Percentiles rank a stretch among this genome's conserved stretches.
These are phyloP conservation scores for Mycosphaerelloides madeirae DNA, from an alignment of 2,329 filamentous ascomycete species.

Conservation along the genomic window DNA sequence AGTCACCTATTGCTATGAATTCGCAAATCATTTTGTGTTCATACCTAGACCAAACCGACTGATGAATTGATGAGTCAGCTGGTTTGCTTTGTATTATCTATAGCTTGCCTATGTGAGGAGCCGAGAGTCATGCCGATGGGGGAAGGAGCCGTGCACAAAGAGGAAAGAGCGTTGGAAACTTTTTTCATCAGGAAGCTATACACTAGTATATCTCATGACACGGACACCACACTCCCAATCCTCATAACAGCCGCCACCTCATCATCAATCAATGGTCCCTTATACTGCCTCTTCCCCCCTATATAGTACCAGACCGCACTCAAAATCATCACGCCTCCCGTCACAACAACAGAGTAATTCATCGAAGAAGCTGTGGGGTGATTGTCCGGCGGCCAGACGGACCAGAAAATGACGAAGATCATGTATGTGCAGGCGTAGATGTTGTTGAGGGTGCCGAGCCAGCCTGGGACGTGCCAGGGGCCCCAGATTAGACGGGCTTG, in stretches of 20 bases:
- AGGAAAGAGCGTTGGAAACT: too few species aligned
- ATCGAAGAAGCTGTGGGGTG: slow-evolving; percentile 34
- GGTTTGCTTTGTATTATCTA: too few species aligned
- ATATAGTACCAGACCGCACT: slow-evolving; percentile 35
- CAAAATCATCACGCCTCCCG: slow-evolving; percentile 36
- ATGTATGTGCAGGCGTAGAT: slow-evolving; percentile 51
- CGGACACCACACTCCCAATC: slow-evolving; percentile 14
- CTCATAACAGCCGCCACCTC: slow-evolving; percentile 30
- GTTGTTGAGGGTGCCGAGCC: slow-evolving; percentile 52
- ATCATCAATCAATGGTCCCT: slow-evolving; percentile 36
- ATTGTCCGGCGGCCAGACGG: slow-evolving; percentile 45
- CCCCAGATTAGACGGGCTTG: slow-evolving; percentile 47
- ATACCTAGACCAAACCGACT: too few species aligned
- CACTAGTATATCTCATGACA: too few species aligned
- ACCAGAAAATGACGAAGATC: slow-evolving; percentile 54
- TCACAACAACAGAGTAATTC: slow-evolving; percentile 42
- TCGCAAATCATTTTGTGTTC: too few species aligned
- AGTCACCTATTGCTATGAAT: too few species aligned
- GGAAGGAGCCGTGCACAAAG: too few species aligned
- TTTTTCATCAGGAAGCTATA: too few species aligned
- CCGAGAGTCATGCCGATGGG: too few species aligned
- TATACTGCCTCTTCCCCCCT: slow-evolving; percentile 34
- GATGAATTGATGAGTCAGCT: too few species aligned
- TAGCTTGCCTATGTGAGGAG: too few species aligned
- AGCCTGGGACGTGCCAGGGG: slow-evolving; percentile 51